Evolutionary conservation across 2,329 filamentous ascomycete species (phyloP), one percentile per base, ranked within the genome.

Genomic region (Westerdykella aurantiaca): DNA sequence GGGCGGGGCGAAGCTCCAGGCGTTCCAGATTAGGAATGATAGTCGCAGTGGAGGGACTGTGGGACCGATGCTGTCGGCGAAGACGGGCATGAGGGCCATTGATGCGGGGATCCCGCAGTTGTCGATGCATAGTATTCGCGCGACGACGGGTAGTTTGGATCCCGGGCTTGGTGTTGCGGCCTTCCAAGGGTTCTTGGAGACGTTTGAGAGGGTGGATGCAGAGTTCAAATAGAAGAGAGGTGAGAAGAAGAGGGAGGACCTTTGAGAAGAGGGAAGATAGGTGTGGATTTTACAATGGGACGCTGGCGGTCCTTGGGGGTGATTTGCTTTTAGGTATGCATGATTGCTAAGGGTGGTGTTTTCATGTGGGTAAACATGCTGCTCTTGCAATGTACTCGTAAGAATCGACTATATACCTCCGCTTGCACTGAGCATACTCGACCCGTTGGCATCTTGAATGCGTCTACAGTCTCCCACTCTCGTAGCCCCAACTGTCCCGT

Each of bases 1-100:
- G 21, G 29, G 78, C 76, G 48, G 87, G 75, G 81, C 80, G 44
- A 80, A 77, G 38, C 76, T 94, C 42, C 93, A 97, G 69, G 74
- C 86, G 5, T 97, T 97, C 76, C 89, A 95, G 76, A 97, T 97
- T 64, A 76, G 93, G 45, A 98, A 97, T 64, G 93, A 97, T 69
- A 85, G 79, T 9, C 76, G 91, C 43, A 88, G 82, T 60, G 93
- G 93, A 23, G 93, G 93, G 13, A 98, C 93, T 0, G 89, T 97
- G n/a, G 93, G 93, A 0, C 93, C 93, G 0, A 89, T 90, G 79
- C 76, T 95, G 31, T 88, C 83, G 53, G 81, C 83, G 22, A 80
- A 79, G 22, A 86, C 93, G 69, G 91, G 91, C 23, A 83, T 95
- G 46, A 74, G 87, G 41, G 81, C 88, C 0, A 85, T 93, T 39